A percentile compares a stretch with the other conserved stretches of the same genome.
These are phyloP conservation scores for Aspergillus chevalieri DNA, from an alignment of 2,329 filamentous ascomycete genomes.

Conservation along the genomic window DNA sequence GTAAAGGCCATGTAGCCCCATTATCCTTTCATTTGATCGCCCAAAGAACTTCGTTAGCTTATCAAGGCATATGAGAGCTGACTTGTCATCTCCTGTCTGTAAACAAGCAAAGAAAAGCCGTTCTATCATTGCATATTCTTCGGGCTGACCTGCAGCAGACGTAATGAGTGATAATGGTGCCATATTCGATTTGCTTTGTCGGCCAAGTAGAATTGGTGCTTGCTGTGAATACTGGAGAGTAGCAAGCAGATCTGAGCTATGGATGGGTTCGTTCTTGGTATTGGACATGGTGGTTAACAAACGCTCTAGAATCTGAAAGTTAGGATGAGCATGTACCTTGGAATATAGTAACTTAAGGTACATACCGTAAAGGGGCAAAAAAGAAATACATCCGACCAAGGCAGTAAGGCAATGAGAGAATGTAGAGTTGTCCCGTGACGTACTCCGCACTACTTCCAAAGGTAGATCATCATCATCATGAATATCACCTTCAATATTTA, in stretches of 20 bases:
- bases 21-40: constrained; percentile 72
- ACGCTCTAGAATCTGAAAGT: not conserved
- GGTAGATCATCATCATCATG: too few relatives aligned
- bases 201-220: constrained; percentile 34
- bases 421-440: too few relatives aligned
- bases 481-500: too few relatives aligned
- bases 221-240: constrained; percentile 39
- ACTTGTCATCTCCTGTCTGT: constrained; percentile 72
- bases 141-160: constrained; percentile 59
- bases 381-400: too few relatives aligned
- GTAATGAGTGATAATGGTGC: constrained; percentile 47
- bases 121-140: constrained; percentile 80
- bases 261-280: constrained; percentile 2
- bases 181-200: constrained; percentile 44
- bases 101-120: constrained; percentile 80
- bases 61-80: constrained; percentile 69
- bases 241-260: constrained; percentile 42
- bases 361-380: too few relatives aligned
- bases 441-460: too few relatives aligned
- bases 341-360: too few relatives aligned
- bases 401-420: too few relatives aligned
- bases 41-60: constrained; percentile 77
- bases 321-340: too few relatives aligned
- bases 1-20: constrained; percentile 74
- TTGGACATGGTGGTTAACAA: not conserved